phyloP scores from a whole-genome alignment of 371 early-diverging fungal species.

The Mucor piriformis region DNA sequence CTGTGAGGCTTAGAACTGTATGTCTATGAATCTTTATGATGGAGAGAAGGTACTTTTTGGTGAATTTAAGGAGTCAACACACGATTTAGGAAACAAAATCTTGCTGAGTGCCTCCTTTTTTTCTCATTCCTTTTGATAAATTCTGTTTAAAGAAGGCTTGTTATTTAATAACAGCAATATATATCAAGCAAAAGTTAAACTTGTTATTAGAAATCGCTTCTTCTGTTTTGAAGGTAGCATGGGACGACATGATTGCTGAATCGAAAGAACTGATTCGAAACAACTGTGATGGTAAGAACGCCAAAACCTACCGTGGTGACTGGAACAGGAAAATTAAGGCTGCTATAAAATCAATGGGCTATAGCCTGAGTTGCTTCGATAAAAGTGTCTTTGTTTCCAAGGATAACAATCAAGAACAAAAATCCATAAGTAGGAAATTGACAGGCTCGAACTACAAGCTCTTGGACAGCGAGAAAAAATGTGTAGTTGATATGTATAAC shows the following conservation, averaged over 20 bases:
- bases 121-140: too few species aligned
- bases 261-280: background rate
- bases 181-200: too few species aligned
- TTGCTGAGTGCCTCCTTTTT: too few species aligned
- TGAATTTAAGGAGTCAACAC: too few species aligned
- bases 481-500: background rate
- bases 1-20: too few species aligned
- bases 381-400: background rate
- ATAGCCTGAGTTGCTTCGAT: background rate
- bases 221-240: background rate
- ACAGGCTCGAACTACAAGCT: background rate
- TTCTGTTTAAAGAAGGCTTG: too few species aligned
- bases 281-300: background rate
- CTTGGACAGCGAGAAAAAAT: background rate
- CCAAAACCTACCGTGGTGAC: background rate
- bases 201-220: background rate
- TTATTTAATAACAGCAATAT: too few species aligned
- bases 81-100: too few species aligned
- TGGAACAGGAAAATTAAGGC: background rate
- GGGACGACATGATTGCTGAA: background rate
- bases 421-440: background rate
- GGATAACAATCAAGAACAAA: background rate
- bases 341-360: background rate
- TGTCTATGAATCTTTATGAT: too few species aligned
- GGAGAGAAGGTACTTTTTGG: too few species aligned